Conservation (phyloP, 768 basidiomycete species). For the Trametes sanguinea region DNA sequence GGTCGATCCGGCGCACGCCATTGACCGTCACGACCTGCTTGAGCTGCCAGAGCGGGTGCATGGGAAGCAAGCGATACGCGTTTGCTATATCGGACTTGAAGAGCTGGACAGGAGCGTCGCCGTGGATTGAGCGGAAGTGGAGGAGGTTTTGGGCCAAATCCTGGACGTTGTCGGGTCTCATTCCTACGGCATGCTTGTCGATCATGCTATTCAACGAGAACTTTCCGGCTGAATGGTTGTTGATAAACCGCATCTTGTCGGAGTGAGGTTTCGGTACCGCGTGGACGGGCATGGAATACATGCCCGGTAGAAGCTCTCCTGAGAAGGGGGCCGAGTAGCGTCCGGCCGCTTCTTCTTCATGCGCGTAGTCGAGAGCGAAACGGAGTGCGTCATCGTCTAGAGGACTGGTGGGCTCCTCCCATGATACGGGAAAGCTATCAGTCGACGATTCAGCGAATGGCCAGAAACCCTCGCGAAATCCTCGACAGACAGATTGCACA, state of each 20-base stretch:
- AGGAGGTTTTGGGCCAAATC: constrained; percentile 10
- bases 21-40: constrained; percentile 38
- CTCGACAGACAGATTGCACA: constrained; percentile 36
- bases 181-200: neutral
- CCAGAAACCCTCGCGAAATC: constrained; percentile 46
- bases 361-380: constrained; percentile 11
- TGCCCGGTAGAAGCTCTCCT: constrained; percentile 39
- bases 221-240: constrained; percentile 39
- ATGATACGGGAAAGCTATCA: constrained; percentile 29
- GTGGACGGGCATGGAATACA: constrained; percentile 43
- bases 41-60: constrained; percentile 34
- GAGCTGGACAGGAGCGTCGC: neutral
- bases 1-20: constrained; percentile 33
- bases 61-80: constrained; percentile 31
- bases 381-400: neutral
- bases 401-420: neutral
- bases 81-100: constrained; percentile 24
- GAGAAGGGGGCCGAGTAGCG: constrained; percentile 36
- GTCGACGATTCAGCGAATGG: constrained; percentile 37
- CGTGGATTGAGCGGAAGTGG: neutral
- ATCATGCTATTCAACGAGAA: constrained; percentile 38
- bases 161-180: constrained; percentile 11
- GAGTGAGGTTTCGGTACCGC: constrained; percentile 40
- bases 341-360: constrained; percentile 18
- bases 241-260: constrained; percentile 40